These are phyloP conservation scores for Cryptococcus sp. DNA, from an alignment of 1,284 basidiomycete species.

Conservation along the genomic window DNA sequence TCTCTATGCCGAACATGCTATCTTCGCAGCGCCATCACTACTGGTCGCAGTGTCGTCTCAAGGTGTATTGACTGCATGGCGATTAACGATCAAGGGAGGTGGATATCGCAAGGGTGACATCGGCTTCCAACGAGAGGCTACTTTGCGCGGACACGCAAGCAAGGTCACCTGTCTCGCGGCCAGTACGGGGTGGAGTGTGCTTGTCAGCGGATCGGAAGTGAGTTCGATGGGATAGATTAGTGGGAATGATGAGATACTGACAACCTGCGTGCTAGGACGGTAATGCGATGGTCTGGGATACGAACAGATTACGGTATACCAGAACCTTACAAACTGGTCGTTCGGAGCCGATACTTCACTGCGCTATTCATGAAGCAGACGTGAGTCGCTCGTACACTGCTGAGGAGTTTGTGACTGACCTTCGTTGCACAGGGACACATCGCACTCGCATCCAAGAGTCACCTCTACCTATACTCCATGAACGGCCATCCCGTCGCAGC, in stretches of 20 bases:
- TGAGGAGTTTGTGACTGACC: not conserved
- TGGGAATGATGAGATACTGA: not conserved
- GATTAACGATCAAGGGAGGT: constrained; percentile 51
- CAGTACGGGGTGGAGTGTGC: constrained; percentile 78
- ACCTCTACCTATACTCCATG: constrained; percentile 50
- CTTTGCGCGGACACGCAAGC: constrained; percentile 74
- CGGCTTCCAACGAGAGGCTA: constrained; percentile 62
- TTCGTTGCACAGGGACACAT: constrained; percentile 45
- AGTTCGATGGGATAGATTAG: constrained; percentile 6
- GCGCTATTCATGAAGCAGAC: constrained; percentile 80
- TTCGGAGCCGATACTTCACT: constrained; percentile 64
- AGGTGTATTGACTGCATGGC: constrained; percentile 78
- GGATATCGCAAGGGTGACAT: constrained; percentile 40
- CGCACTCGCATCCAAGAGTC: constrained; percentile 39
- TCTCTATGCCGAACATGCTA: constrained; percentile 70
- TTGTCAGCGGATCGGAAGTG: constrained; percentile 74
- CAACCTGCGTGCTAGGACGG: constrained; percentile 59
- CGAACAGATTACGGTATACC: constrained; percentile 77
- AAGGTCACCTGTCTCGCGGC: constrained; percentile 70
- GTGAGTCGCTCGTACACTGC: constrained; percentile 56
- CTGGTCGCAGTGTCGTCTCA: constrained; percentile 76
- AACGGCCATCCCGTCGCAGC: constrained; percentile 53
- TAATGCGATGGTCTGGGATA: constrained; percentile 85
- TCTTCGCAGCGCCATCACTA: constrained; percentile 69
- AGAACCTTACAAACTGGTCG: constrained; percentile 70